Evolutionary conservation across 1,139 yeast species (phyloP).

Genomic region (Candida frijolesensis): DNA sequence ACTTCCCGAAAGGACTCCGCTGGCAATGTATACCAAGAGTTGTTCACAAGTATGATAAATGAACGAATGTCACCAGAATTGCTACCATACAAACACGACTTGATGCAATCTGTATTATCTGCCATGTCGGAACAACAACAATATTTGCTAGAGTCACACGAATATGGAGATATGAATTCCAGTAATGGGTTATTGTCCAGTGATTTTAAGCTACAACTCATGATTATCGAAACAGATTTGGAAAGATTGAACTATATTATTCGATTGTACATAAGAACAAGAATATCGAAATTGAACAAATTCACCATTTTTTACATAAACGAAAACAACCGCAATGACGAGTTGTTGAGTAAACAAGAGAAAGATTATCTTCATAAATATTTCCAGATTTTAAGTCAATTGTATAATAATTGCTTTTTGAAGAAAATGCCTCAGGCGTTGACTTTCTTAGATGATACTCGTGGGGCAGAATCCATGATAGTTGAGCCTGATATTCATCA

Average conservation of each 20-base stretch:
- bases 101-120: conserved; percentile 58
- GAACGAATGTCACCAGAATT: conserved; percentile 88
- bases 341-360: conserved; percentile 60
- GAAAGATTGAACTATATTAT: conserved; percentile 83
- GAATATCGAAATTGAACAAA: conserved; percentile 74
- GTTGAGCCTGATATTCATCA: conserved; percentile 72
- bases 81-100: conserved; percentile 63
- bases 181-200: conserved; percentile 43
- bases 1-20: not conserved
- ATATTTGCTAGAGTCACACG: conserved; percentile 62
- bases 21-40: conserved; percentile 34
- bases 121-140: conserved; percentile 73
- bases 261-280: conserved; percentile 75
- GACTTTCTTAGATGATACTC: conserved; percentile 74
- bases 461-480: conserved; percentile 79
- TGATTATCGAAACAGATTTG: conserved; percentile 88
- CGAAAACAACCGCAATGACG: conserved; percentile 23
- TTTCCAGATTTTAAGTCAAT: conserved; percentile 59
- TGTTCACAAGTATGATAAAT: conserved; percentile 74
- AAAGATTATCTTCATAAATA: conserved; percentile 63
- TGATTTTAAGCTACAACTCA: conserved; percentile 76
- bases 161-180: conserved; percentile 46
- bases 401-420: conserved; percentile 71
- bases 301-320: conserved; percentile 58
- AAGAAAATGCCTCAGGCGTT: conserved; percentile 66